A percentile compares a stretch with the other conserved stretches of the same genome.
phyloP scores from a whole-genome alignment of 1,284 basidiomycete species.

The Austropuccinia psidii region DNA sequence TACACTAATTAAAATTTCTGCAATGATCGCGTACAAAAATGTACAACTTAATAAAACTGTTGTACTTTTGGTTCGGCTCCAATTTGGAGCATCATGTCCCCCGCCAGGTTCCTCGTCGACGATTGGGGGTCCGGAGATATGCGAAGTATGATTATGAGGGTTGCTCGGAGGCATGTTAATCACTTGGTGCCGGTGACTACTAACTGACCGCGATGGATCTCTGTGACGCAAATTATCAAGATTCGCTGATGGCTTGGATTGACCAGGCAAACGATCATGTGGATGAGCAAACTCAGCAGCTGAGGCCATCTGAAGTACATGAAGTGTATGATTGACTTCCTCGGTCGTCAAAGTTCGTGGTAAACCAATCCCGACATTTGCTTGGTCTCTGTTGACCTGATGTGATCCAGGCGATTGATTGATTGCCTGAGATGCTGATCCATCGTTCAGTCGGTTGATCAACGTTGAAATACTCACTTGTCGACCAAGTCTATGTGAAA shows the following conservation, averaged over 20 bases:
- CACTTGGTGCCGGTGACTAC: conserved; percentile 14
- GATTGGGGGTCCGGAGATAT: conserved; percentile 21
- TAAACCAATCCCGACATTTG: not conserved
- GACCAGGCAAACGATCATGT: not conserved
- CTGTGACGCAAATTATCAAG: conserved; percentile 7
- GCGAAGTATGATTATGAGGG: conserved; percentile 11
- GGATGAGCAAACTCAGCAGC: conserved; percentile 14
- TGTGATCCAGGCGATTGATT: not conserved
- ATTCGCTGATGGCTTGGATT: not conserved
- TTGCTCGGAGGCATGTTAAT: not conserved
- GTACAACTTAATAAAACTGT: conserved; percentile 84
- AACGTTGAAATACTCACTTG: not conserved
- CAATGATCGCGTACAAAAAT: conserved; percentile 87
- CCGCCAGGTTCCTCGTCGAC: conserved; percentile 56
- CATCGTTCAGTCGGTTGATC: not conserved
- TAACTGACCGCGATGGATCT: not conserved
- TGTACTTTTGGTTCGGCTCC: conserved; percentile 77
- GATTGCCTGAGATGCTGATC: too few species aligned
- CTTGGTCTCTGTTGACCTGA: not conserved
- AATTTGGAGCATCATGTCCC: conserved; percentile 92
- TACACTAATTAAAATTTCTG: conserved; percentile 87
- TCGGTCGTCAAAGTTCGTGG: conserved; percentile 21
- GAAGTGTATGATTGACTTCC: conserved; percentile 25
- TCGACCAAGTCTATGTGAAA: too few species aligned
- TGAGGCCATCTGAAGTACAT: conserved; percentile 31